phyloP scores from a whole-genome alignment of 2,329 filamentous ascomycete species.

The Penicillium polonicum region DNA sequence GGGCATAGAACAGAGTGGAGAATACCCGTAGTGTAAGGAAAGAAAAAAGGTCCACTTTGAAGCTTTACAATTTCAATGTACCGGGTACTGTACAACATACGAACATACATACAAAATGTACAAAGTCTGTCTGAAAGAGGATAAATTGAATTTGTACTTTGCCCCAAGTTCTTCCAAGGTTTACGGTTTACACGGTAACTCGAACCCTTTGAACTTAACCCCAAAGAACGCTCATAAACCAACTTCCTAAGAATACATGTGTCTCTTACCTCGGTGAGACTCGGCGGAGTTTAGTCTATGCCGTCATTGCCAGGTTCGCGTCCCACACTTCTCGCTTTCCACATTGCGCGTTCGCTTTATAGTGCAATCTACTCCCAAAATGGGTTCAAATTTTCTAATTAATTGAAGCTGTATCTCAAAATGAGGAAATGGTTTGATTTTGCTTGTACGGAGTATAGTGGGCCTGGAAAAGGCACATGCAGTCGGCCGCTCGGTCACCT shows the following conservation, averaged over 20 bases:
- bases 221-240: background rate
- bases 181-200: background rate
- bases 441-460: background rate
- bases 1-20: constrained; percentile 21
- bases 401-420: background rate
- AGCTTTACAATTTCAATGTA: constrained; percentile 17
- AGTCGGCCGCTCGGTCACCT: constrained; percentile 19
- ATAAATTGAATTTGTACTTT: constrained; percentile 13
- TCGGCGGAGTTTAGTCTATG: constrained; percentile 19
- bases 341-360: constrained; percentile 24
- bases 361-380: background rate
- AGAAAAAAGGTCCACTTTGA: constrained; percentile 18
- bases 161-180: background rate
- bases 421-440: background rate
- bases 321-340: constrained; percentile 30
- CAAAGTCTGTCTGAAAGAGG: constrained; percentile 13
- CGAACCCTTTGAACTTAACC: background rate
- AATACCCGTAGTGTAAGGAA: constrained; percentile 24
- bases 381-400: background rate
- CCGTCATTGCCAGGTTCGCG: constrained; percentile 35
- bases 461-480: constrained; percentile 12
- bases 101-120: background rate
- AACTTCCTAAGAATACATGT: constrained; percentile 9
- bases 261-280: constrained; percentile 10
- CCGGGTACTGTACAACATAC: constrained; percentile 5